Evolutionary conservation across 2,329 filamentous ascomycete species (phyloP).

Genomic region (Hyphodiscus sp.): DNA sequence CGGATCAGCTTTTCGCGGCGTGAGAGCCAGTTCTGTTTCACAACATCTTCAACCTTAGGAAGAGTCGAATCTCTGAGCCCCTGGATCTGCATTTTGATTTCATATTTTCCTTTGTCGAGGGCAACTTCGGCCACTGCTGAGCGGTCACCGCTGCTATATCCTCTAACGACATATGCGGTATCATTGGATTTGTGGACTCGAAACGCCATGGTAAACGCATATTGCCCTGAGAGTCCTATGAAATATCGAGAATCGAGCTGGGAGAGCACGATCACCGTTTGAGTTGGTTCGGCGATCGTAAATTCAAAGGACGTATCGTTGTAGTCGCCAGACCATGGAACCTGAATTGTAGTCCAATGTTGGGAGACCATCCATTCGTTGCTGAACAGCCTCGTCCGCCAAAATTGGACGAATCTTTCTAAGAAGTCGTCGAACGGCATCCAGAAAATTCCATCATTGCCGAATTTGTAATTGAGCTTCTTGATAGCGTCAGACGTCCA

Average conservation of each 20-base stretch:
- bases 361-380: constrained; percentile 50
- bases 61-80: constrained; percentile 37
- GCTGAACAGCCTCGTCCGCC: constrained; percentile 54
- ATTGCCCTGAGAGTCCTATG: constrained; percentile 51
- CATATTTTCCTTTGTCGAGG: constrained; percentile 49
- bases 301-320: constrained; percentile 53
- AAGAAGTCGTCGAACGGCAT: constrained; percentile 55
- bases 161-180: constrained; percentile 49
- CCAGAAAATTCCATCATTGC: constrained; percentile 55
- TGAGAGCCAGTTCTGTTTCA: constrained; percentile 44
- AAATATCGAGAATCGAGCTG: constrained; percentile 53
- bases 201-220: constrained; percentile 37
- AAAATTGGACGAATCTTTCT: constrained; percentile 50
- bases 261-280: constrained; percentile 50
- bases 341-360: constrained; percentile 52
- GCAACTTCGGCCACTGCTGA: constrained; percentile 50
- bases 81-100: constrained; percentile 46
- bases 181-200: constrained; percentile 42
- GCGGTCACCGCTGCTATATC: constrained; percentile 39
- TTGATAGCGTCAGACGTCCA: constrained; percentile 51
- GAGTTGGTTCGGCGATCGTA: constrained; percentile 44
- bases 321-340: constrained; percentile 54
- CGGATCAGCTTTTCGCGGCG: constrained; percentile 47
- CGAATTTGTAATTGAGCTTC: constrained; percentile 51
- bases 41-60: constrained; percentile 38